phyloP scores from a whole-genome alignment of 106 monocot species.

The Dendrobium chrysotoxum region DNA sequence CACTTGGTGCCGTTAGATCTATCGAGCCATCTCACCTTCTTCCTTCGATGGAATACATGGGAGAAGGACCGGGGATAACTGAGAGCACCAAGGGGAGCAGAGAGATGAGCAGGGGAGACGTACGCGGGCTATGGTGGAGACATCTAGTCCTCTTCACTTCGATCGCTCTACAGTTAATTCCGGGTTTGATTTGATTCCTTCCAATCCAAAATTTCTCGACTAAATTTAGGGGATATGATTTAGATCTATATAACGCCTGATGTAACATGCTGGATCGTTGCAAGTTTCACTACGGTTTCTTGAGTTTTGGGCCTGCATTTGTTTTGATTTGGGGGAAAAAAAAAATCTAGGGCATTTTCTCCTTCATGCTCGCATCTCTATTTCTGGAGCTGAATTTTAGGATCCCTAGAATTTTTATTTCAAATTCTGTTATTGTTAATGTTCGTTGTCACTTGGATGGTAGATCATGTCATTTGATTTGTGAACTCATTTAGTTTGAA shows the following conservation, averaged over 20 bases:
- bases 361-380: background rate
- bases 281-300: background rate
- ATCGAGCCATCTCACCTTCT: no score
- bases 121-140: background rate
- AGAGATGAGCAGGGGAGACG: background rate
- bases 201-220: background rate
- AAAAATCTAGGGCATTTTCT: background rate
- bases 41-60: no score
- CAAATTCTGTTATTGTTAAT: background rate
- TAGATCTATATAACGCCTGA: background rate
- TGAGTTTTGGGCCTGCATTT: background rate
- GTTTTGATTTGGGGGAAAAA: background rate
- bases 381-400: background rate
- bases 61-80: no score
- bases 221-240: background rate
- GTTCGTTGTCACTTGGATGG: no score
- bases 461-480: no score
- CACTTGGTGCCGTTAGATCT: no score
- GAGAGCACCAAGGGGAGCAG: background rate
- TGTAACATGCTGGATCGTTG: background rate
- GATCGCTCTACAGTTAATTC: constrained; percentile 4
- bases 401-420: background rate
- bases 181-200: background rate
- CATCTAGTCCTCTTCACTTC: background rate
- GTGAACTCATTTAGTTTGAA: no score